These are phyloP conservation scores for Colletotrichum zoysiae DNA, from an alignment of 2,329 filamentous ascomycete species.

Conservation along the genomic window DNA sequence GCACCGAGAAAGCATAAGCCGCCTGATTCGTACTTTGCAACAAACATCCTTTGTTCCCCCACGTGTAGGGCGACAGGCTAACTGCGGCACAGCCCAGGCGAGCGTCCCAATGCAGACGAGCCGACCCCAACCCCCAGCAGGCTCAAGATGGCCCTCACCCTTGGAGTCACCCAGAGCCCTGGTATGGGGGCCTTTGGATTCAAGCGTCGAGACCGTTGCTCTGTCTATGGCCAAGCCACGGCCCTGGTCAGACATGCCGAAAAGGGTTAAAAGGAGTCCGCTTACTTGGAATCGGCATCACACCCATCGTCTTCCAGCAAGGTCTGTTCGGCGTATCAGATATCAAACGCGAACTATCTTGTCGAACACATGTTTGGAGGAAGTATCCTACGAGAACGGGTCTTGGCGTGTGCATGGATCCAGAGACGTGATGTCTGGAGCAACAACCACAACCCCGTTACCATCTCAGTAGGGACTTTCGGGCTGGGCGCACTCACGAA, in stretches of 20 bases:
- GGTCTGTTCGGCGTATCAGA: neutral
- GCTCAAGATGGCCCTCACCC: neutral
- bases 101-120: too few relatives aligned
- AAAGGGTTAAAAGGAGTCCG: neutral
- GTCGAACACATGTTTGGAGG: neutral
- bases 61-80: neutral
- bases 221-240: neutral
- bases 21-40: neutral
- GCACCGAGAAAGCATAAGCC: neutral
- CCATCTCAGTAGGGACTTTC: too few relatives aligned
- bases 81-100: neutral
- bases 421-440: neutral
- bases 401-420: neutral
- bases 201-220: neutral
- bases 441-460: neutral
- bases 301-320: neutral
- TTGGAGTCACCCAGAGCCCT: neutral
- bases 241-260: neutral
- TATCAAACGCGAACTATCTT: neutral
- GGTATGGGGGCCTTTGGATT: neutral
- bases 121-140: neutral
- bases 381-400: neutral
- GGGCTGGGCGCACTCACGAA: neutral
- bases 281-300: neutral
- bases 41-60: neutral